Conservation (phyloP, 331 rosid genomes). For the Arachis monticola region DNA sequence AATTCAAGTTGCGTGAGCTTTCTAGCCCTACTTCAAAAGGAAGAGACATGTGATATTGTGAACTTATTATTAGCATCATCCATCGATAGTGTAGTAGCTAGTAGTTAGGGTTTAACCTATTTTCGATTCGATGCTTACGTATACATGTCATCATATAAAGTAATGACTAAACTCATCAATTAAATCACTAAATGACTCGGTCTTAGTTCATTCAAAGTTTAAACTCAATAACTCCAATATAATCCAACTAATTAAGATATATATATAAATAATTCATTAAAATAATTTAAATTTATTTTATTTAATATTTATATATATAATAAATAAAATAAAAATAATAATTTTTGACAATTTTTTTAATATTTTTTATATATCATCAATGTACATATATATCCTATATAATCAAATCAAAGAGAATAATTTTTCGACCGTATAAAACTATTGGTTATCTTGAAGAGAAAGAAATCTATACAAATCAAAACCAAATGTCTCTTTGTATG, state of each 20-base stretch:
- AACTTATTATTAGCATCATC: conserved; percentile 27
- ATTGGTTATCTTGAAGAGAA: conserved; percentile 42
- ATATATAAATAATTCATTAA: no score
- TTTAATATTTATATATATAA: no score
- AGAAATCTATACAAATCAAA: conserved; percentile 39
- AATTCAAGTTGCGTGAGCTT: conserved; percentile 25
- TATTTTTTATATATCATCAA: not conserved
- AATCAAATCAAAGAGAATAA: conserved; percentile 48
- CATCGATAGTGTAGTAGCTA: not conserved
- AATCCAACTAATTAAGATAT: no score
- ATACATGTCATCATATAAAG: not conserved
- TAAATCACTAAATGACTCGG: conserved; percentile 20
- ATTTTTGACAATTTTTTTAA: no score
- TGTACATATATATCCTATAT: conserved; percentile 6
- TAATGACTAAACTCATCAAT: no score
- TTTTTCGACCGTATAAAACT: conserved; percentile 45
- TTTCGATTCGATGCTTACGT: conserved; percentile 14
- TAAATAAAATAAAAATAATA: no score
- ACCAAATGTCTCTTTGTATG: conserved; percentile 53
- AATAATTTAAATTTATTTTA: no score
- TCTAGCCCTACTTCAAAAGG: conserved; percentile 48
- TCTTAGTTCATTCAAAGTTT: conserved; percentile 38
- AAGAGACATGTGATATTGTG: conserved; percentile 44
- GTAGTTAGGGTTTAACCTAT: conserved; percentile 19
- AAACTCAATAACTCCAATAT: conserved; percentile 35